Base-by-base conservation (phyloP, 2,329 filamentous ascomycete genomes). In the Colletotrichum navitas region DNA sequence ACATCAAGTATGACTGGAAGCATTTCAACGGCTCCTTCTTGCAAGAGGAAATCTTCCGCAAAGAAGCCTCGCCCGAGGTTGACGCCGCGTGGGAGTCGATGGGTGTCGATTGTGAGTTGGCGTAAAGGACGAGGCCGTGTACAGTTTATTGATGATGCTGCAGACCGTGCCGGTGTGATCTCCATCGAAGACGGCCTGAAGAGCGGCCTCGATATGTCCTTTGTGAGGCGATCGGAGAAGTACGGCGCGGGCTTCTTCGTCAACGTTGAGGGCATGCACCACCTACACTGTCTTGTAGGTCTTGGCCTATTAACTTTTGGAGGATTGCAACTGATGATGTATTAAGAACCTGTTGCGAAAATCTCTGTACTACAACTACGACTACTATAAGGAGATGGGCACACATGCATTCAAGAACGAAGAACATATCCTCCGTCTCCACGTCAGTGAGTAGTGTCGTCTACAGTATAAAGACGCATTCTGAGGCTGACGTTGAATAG, bases 211-310 rank as follows among this genome's bases (percentile, higher is more conserved):
- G 81, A 83, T 0, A 74, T 76, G 7, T 83, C 86, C 26, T 88
- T 90, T 70, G 88, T 91, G 10, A 86, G 88, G 74, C 82, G 90
- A 24, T 83, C 81, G 8, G 78, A 83, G 4, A 83, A 87, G 63
- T 86, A 91, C 74, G 89, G 89, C 0, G 88, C 88, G 34, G 89
- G 89, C 0, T 91, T 85, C 77, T 80, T 87, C 3, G 87, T 86
- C n/a, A 88, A 89, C 51, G 83, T 89, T 1, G 86, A 89, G 76
- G 87, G 86, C 8, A 79, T 88, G 77, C 86, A 89, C 75, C 87
- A 89, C 71, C 76, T 89, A 18, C 87, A 91, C 76, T 91, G 89
- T 73, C 75, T 91, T 76, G 87, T 88, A 79, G 72, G 76, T 32
- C 32, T 11, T 47, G 2, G 10, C 11, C 1, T 32, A n/a, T n/a